These are phyloP conservation scores for Radiomyces spectabilis DNA, from an alignment of 192 early-diverging fungal genomes.

Conservation along the genomic window DNA sequence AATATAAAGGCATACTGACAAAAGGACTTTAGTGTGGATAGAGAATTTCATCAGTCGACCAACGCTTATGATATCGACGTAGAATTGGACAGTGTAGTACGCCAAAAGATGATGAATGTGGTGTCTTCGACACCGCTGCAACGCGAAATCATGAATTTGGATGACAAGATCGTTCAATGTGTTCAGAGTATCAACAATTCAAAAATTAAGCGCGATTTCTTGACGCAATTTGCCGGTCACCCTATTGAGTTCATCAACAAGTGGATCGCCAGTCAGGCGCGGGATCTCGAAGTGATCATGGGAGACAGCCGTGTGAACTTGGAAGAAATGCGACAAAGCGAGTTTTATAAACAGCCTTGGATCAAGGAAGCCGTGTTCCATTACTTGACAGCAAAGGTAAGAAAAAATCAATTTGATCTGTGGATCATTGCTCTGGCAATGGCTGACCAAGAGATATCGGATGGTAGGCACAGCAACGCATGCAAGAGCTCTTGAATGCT, in stretches of 20 bases:
- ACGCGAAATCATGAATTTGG: constrained; percentile 31
- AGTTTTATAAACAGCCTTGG: constrained; percentile 72
- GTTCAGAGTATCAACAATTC: constrained; percentile 82
- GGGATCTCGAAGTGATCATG: constrained; percentile 85
- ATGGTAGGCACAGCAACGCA: constrained; percentile 28
- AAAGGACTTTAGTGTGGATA: constrained; percentile 69
- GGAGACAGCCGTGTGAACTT: constrained; percentile 68
- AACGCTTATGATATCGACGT: constrained; percentile 94
- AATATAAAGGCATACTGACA: too few relatives aligned
- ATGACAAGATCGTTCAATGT: constrained; percentile 68
- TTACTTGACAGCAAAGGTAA: constrained; percentile 69
- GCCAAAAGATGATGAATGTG: constrained; percentile 45
- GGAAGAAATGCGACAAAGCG: constrained; percentile 63
- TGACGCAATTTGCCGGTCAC: constrained; percentile 78
- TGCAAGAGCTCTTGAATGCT: constrained; percentile 25
- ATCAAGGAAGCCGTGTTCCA: constrained; percentile 89
- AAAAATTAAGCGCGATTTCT: constrained; percentile 88
- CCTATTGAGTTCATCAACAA: constrained; percentile 87
- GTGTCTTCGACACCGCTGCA: constrained; percentile 37
- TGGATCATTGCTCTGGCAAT: neutral
- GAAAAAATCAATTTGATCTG: neutral
- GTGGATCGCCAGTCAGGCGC: constrained; percentile 89
- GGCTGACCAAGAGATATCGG: too few relatives aligned
- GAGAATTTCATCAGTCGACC: constrained; percentile 63
- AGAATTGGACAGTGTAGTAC: constrained; percentile 72